These are phyloP conservation scores for Pisolithus thermaeus DNA, from an alignment of 1,284 basidiomycete genomes.

Conservation along the genomic window DNA sequence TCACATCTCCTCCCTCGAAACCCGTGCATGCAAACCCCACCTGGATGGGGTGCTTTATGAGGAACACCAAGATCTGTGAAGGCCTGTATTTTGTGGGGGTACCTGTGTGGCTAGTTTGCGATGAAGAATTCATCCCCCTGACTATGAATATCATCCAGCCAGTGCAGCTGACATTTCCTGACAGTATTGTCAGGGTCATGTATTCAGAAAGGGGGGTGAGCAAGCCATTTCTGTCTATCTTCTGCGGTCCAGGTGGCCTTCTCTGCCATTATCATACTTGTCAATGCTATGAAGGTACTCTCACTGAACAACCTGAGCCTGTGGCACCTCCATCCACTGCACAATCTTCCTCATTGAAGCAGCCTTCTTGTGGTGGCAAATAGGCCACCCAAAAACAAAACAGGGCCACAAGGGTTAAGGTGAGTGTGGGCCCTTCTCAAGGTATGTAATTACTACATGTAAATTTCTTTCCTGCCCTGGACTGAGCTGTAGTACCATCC, in stretches of 20 bases:
- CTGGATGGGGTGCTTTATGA: conserved; percentile 7
- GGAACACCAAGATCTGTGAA: not conserved
- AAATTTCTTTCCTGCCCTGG: not conserved
- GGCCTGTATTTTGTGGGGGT: not conserved
- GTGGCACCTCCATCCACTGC: too few relatives aligned
- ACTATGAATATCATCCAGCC: not conserved
- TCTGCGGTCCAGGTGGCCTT: not conserved
- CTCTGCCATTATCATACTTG: not conserved
- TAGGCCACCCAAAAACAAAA: not conserved
- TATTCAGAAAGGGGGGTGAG: not conserved
- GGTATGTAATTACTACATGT: not conserved
- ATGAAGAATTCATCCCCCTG: not conserved
- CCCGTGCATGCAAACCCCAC: not conserved
- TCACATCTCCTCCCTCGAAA: not conserved
- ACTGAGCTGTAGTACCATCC: not conserved
- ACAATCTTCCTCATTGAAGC: not conserved
- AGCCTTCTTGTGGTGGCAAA: not conserved
- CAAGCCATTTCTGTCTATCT: not conserved
- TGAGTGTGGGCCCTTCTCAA: not conserved
- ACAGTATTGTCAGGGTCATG: not conserved
- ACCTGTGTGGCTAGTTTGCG: not conserved
- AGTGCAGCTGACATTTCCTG: not conserved
- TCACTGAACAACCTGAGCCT: not conserved
- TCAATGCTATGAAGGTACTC: not conserved
- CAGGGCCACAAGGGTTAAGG: not conserved